Conservation (phyloP, 139 green algal genomes). For the Microglena sp. region DNA sequence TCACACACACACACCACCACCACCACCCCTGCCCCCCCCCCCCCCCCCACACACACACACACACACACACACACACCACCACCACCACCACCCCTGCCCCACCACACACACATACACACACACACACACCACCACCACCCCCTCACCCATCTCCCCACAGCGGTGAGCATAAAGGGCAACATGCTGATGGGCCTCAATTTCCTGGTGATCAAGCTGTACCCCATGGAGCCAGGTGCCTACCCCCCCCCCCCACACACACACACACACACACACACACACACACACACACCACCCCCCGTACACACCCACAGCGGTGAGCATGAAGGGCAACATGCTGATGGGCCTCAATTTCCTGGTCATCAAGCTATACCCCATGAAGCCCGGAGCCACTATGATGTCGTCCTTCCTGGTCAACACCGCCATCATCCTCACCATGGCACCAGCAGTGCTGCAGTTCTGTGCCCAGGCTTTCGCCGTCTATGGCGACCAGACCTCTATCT, state of each 20-base stretch:
- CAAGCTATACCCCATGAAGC: constrained; percentile 73
- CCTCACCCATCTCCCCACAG: constrained; percentile 20
- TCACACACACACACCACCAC: not conserved
- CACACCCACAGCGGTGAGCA: constrained; percentile 41
- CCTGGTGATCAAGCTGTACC: not conserved
- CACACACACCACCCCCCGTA: too few relatives aligned
- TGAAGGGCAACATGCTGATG: constrained; percentile 88
- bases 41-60: too few relatives aligned
- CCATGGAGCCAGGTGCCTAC: not conserved
- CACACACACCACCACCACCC: too few relatives aligned
- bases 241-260: not conserved
- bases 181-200: not conserved
- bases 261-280: too few relatives aligned
- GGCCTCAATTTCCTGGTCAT: constrained; percentile 85
- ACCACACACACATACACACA: not conserved
- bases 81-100: too few relatives aligned
- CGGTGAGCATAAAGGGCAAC: too few relatives aligned
- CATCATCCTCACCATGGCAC: constrained; percentile 78
- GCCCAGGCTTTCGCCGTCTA: constrained; percentile 75
- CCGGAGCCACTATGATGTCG: constrained; percentile 84
- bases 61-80: too few relatives aligned
- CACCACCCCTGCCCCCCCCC: not conserved
- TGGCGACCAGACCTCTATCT: constrained; percentile 68
- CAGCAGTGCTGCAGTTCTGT: constrained; percentile 91
- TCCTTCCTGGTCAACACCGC: constrained; percentile 91